Base-by-base conservation (phyloP, 352 stramenopile species). In the Blastocystis sp. region DNA sequence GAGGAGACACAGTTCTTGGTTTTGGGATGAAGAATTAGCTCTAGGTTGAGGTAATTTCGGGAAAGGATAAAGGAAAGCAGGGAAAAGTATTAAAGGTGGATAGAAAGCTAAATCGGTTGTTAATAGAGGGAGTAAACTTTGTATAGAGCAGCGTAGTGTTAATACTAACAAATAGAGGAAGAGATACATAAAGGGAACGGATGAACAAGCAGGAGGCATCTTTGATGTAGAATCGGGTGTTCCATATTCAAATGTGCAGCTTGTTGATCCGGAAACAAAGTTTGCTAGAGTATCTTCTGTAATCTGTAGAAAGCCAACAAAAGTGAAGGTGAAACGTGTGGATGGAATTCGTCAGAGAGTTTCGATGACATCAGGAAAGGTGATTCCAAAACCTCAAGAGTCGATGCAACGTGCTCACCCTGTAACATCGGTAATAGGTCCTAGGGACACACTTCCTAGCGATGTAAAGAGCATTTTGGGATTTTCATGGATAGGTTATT, bases 61-160 rank as follows among this genome's bases (percentile, higher is more conserved):
- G 89, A 48, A 48, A 89, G 22, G 80, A 91, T 44, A 64, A 42
- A 9, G 89, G 89, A 69, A 91, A 91, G 68, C 51, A 64, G 33
- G 90, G 90, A 60, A 90, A 87, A 33, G 90, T 91, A n/a, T 27
- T 87, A n/a, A 37, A 51, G 37, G 64, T 91, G 19, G 58, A 90
- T 53, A 68, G 90, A 59, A 87, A 80, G 51, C 40, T 90, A 42
- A 78, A 91, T 53, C 58, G 80, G 17, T 79, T 91, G 22, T 48
- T 90, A 27, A 75, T 91, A 35, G 89, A 91, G 42, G 87, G 89
- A 33, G 70, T 91, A 19, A 91, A 91, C 77, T 64, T 91, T 15
- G 80, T 89, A 58, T 60, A 17, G 13, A 2, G 15, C 19, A 48
- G 22, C 13, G 22, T 37, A 60, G 24, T 1, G 4, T 37, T 60